Evolutionary conservation across 2,329 filamentous ascomycete species (phyloP).

Genomic region (Scopulariopsis brevicaulis): DNA sequence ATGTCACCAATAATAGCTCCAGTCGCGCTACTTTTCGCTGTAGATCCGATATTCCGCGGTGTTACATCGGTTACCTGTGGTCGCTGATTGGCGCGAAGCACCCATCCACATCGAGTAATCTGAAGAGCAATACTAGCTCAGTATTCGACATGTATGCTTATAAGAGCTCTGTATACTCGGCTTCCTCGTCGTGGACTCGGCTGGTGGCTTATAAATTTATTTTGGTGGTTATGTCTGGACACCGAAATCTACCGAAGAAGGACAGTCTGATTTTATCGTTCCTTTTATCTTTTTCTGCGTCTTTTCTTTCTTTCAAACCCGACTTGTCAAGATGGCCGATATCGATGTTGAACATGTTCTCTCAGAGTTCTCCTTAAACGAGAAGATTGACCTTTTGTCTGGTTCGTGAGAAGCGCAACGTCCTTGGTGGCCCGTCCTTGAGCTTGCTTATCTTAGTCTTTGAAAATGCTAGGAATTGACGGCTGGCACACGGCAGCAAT

Average conservation of each 20-base stretch:
- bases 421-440: background rate
- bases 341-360: constrained; percentile 42
- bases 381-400: constrained; percentile 42
- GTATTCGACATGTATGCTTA: background rate
- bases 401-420: constrained; percentile 18
- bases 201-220: background rate
- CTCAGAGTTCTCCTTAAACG: constrained; percentile 37
- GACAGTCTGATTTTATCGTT: background rate
- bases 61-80: background rate
- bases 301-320: background rate
- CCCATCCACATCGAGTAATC: background rate
- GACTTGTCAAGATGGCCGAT: constrained; percentile 26
- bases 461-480: constrained; percentile 6
- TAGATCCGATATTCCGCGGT: background rate
- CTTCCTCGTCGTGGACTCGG: background rate
- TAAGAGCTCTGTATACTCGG: background rate
- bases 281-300: background rate
- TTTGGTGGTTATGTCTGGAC: background rate
- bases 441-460: background rate
- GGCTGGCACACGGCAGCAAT: constrained; percentile 12
- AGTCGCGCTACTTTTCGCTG: background rate
- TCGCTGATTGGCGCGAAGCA: background rate
- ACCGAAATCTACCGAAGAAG: background rate
- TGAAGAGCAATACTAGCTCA: background rate
- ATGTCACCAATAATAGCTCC: background rate